A percentile compares a stretch with the other conserved stretches of the same genome.
These are phyloP conservation scores for Phytophthora syringae DNA, from an alignment of 352 stramenopile species.

Conservation along the genomic window DNA sequence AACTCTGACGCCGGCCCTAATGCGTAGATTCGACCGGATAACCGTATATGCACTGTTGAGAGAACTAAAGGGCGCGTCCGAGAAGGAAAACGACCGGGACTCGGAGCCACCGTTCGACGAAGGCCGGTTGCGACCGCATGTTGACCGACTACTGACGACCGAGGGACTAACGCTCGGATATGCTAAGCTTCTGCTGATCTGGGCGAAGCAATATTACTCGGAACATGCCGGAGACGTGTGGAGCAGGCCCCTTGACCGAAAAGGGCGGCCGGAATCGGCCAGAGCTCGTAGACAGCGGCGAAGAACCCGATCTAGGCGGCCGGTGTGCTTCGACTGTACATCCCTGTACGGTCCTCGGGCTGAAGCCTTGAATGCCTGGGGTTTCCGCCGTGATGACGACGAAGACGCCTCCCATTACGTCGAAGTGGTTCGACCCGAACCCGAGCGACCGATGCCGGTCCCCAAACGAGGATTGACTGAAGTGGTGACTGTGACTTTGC, in stretches of 20 bases:
- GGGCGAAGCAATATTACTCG: not conserved
- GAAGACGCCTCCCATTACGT: not conserved
- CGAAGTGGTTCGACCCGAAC: not conserved
- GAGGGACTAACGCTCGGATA: too few species aligned
- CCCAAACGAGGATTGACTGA: not conserved
- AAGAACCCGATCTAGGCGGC: not conserved
- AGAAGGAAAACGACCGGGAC: too few species aligned
- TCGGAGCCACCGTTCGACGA: too few species aligned
- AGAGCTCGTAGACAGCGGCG: not conserved
- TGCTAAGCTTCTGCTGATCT: too few species aligned
- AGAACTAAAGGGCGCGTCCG: too few species aligned
- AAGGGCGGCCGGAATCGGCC: not conserved
- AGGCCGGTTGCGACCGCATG: too few species aligned
- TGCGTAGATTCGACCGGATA: too few species aligned
- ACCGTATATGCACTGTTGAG: too few species aligned
- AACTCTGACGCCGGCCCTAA: too few species aligned
- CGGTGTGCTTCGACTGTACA: conserved; percentile 1
- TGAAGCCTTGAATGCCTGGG: not conserved
- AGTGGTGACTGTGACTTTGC: not conserved
- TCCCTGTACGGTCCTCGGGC: not conserved
- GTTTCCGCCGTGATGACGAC: not conserved
- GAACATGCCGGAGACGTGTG: not conserved
- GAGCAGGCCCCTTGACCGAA: not conserved
- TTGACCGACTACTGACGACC: too few species aligned
- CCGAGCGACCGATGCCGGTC: too few species aligned